Evolutionary conservation across 768 basidiomycete genomes (phyloP).

Genomic region (Boletus pseudopeckii): DNA sequence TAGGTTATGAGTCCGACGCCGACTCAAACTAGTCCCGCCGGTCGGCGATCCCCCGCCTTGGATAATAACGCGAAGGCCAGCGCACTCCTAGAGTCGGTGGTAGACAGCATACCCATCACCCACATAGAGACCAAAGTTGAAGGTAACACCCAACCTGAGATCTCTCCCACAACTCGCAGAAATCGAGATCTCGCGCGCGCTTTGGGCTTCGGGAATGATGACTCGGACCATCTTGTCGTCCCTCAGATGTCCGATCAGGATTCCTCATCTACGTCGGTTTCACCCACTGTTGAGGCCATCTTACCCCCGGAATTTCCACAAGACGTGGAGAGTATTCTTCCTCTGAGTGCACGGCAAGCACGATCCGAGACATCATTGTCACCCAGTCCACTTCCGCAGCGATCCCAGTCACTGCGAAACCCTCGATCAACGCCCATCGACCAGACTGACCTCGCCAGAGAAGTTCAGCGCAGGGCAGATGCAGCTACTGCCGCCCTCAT

Average conservation of each 20-base stretch:
- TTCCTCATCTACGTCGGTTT: slow-evolving; percentile 28
- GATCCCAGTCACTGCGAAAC: slow-evolving; percentile 37
- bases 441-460: slow-evolving; percentile 53
- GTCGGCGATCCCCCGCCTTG: slow-evolving; percentile 32
- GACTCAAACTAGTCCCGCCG: slow-evolving; percentile 29
- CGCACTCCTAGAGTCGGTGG: slow-evolving; percentile 63
- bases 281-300: slow-evolving; percentile 36
- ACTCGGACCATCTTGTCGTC: slow-evolving; percentile 24
- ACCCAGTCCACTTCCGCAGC: slow-evolving; percentile 22
- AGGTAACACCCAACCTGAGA: slow-evolving; percentile 32
- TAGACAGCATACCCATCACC: slow-evolving; percentile 49
- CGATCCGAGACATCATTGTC: slow-evolving; percentile 8
- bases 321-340: slow-evolving; percentile 11
- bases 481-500: slow-evolving; percentile 63
- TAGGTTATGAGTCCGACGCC: slow-evolving; percentile 61
- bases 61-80: slow-evolving; percentile 59
- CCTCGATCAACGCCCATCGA: slow-evolving; percentile 42
- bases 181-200: slow-evolving; percentile 76
- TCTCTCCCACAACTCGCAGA: slow-evolving; percentile 53
- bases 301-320: slow-evolving; percentile 22
- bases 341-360: slow-evolving; percentile 2
- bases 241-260: slow-evolving; percentile 24
- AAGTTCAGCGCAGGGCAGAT: slow-evolving; percentile 65
- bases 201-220: slow-evolving; percentile 57
- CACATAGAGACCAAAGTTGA: slow-evolving; percentile 27